Base-by-base conservation (phyloP, 1,284 basidiomycete species). In the Boletus mariae region DNA sequence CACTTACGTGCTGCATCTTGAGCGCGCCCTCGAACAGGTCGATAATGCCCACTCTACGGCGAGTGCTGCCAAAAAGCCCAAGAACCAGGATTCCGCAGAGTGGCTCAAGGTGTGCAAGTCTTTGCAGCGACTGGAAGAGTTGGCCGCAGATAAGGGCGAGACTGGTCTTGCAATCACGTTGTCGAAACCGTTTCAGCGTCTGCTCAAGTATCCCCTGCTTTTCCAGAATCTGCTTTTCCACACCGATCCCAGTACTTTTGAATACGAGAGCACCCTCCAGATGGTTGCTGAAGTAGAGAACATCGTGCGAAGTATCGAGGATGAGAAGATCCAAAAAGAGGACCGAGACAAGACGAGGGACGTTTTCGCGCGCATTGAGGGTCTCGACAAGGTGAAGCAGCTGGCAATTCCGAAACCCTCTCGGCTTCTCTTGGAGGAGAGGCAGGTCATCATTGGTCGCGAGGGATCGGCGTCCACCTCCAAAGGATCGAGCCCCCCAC, bases 141-240 rank as follows among this genome's bases (percentile, higher is more conserved):
- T 77, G 28, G 91, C 96, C 0, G 78, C 79, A 20, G 88, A 92
- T 57, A 89, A 90, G 66, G 94, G 93, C 59, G 94, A 98, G 73
- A 93, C 92, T 2, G 93, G 94, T 0, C 78, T 99, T 41, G 87
- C 92, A 32, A 98, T 99, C 65, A 93, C 93, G 3, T 77, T 98
- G 9, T 95, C 93, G 25, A 98, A 98, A 72, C 96, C 96, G 1
- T 97, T 99, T 74, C 96, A 98, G 67, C 84, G 96, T 31, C 78
- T 99, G 41, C 84, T 98, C 68, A 98, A 99, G 71, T 97, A 98
- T 69, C 96, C 96, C 3, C 80, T 99, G 15, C 83, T 99, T 40
- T 98, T 98, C 75, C 95, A 98, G 73, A 98, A 98, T 71, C 79
- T 98, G n/a, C 82, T 96, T 46, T 96, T 88, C 73, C 91, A 96